Evolutionary conservation across 352 stramenopile genomes (phyloP), one percentile per base, ranked within the genome.

Genomic region (Phytophthora constricta): DNA sequence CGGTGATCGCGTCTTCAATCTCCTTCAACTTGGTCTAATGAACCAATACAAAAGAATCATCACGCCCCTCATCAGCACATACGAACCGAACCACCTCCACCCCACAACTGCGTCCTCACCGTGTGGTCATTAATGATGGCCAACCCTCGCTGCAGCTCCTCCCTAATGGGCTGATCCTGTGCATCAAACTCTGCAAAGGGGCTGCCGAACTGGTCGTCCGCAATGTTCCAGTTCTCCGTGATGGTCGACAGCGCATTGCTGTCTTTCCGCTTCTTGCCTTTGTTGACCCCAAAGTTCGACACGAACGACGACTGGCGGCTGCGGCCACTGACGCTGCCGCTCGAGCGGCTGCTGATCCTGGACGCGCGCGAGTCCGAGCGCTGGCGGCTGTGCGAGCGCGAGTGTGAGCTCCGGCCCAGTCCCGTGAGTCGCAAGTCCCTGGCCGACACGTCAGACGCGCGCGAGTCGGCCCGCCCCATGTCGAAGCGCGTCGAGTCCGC

Each of bases 71-170:
- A 33, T 17, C 19, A 23, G 11, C 16, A 26, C 10, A 39, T 16
- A 9, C 41, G 13, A 17, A 54, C 22, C 14, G 11, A 17, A 0
- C 31, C 16, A 28, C 22, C 14, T 31, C n/a, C n/a, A n/a, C n/a
- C n/a, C n/a, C n/a, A n/a, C n/a, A n/a, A n/a, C n/a, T 8, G 10
- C 19, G 19, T 2, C 25, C 76, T 57, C 71, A 93, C 85, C 69
- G 87, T 94, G 59, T 96, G 87, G 64, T 93, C 84, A 55, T 96
- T 96, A 61, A 96, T 92, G 33, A 96, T 90, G n/a, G 86, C 70
- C 68, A 96, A 68, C 8, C 84, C 86, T 22, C 82, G 78, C 59
- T 96, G 77, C 27, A 96, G 58, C 48, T 96, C 86, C 53, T 96
- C 87, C 19, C 84, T 82, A 72, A 96, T 89, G 27, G 87, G 87